These are phyloP conservation scores for Pichia deserticola DNA, from an alignment of 805 yeast species.

Conservation along the genomic window DNA sequence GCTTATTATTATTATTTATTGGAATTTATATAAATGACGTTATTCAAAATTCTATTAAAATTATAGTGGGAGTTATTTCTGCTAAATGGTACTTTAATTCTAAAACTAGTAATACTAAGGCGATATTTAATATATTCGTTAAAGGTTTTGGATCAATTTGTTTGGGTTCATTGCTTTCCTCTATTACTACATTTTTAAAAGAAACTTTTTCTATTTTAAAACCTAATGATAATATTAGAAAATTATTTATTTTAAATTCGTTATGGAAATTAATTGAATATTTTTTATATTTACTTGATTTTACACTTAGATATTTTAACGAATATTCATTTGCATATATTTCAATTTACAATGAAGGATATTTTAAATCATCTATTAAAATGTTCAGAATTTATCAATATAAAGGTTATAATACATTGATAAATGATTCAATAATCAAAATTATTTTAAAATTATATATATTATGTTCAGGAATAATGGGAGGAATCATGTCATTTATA, in stretches of 20 bases:
- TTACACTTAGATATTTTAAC: conserved; percentile 37
- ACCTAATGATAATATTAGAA: neutral
- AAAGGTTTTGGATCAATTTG: conserved; percentile 86
- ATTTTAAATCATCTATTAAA: conserved; percentile 65
- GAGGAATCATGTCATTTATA: conserved; percentile 47
- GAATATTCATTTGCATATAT: conserved; percentile 82
- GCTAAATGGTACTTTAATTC: conserved; percentile 86
- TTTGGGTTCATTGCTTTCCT: conserved; percentile 67
- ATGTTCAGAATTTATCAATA: conserved; percentile 66
- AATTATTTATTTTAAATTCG: neutral
- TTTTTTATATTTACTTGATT: neutral
- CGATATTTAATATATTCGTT: conserved; percentile 71
- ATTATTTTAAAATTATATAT: conserved; percentile 69
- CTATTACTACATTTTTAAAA: conserved; percentile 45
- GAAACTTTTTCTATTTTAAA: conserved; percentile 1
- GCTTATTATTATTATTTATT: conserved; percentile 71
- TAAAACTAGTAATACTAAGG: conserved; percentile 57
- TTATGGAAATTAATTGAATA: conserved; percentile 2
- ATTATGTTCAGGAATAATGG: conserved; percentile 48
- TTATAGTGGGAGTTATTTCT: conserved; percentile 75
- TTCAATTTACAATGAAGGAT: conserved; percentile 77
- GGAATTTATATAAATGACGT: conserved; percentile 82
- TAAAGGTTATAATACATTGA: conserved; percentile 76
- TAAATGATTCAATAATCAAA: conserved; percentile 76
- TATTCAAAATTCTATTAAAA: conserved; percentile 68